These are phyloP conservation scores for Hamamelis virginiana DNA, from an alignment of 164 flowering plant species.

Conservation along the genomic window DNA sequence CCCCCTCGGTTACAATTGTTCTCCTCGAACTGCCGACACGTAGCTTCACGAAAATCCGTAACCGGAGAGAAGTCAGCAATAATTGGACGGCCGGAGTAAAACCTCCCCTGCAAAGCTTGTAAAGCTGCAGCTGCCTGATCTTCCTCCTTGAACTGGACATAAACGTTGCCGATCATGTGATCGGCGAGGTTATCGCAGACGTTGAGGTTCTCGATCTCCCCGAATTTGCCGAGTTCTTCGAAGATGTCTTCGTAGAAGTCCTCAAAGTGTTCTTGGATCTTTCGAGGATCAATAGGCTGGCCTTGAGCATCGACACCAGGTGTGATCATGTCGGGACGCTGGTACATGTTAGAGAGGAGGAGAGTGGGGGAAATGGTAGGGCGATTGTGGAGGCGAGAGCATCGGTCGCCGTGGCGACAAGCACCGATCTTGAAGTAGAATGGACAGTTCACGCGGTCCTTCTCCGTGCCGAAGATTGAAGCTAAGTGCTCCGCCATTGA, in stretches of 20 bases:
- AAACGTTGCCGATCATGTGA: slow-evolving; percentile 88
- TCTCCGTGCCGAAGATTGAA: slow-evolving; percentile 47
- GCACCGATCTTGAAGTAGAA: slow-evolving; percentile 52
- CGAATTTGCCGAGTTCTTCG: slow-evolving; percentile 72
- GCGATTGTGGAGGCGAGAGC: too few relatives aligned
- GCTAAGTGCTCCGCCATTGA: slow-evolving; percentile 51
- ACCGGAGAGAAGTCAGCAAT: slow-evolving; percentile 76
- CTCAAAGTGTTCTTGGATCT: slow-evolving; percentile 20
- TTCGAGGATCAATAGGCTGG: too few relatives aligned
- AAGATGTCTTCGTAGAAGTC: slow-evolving; percentile 70
- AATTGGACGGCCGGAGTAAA: slow-evolving; percentile 77
- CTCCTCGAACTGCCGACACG: slow-evolving; percentile 75
- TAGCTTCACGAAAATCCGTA: slow-evolving; percentile 73
- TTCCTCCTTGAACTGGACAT: slow-evolving; percentile 83
- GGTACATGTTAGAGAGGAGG: too few relatives aligned
- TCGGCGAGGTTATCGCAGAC: slow-evolving; percentile 78
- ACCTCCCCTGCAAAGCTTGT: slow-evolving; percentile 57
- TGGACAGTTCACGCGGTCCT: slow-evolving; percentile 50
- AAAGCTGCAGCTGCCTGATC: slow-evolving; percentile 79
- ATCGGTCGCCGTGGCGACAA: too few relatives aligned
- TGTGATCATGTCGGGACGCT: too few relatives aligned
- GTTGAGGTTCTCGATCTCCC: slow-evolving; percentile 74
- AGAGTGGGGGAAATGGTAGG: too few relatives aligned
- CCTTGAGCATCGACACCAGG: too few relatives aligned
- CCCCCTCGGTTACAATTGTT: slow-evolving; percentile 76